Base-by-base conservation (phyloP, 1,284 basidiomycete species). In the Albatrellus sp. region DNA sequence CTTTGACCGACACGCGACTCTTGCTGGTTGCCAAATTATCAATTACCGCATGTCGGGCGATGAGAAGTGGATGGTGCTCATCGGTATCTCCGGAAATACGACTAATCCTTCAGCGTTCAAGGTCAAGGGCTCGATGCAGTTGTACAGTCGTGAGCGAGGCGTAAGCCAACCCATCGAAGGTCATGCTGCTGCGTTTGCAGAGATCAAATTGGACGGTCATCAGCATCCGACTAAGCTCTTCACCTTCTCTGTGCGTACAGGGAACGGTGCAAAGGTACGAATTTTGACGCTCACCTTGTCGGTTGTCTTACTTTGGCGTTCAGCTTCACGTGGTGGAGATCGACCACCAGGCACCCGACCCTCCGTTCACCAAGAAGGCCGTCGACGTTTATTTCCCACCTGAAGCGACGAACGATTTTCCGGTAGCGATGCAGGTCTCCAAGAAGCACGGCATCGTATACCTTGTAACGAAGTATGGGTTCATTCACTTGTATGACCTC, bases 301-400 rank as follows among this genome's bases (percentile, higher is more conserved):
- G 34, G 54, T 24, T 30, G 50, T 37, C 43, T 45, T 43, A 48
- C 44, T 51, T 43, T 34, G 28, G 20, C 35, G 49, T 19, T 30
- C 28, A 96, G 92, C 82, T 99, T 40, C 96, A 99, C 68, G 79
- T 99, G 43, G 94, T 98, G 51, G 93, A 99, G 66, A 96, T 99
- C 57, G 96, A 98, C 63, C 94, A 98, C 66, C 77, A 86, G 52
- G 81, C 89, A 17, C 83, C 90, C n/a, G 90, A 97, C 60, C 86
- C 93, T n/a, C 81, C 84, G 5, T 99, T 97, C 71, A 74, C 79
- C 37, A 99, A 99, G 75, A 98, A 98, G 67, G 90, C 91, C 12
- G 93, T 98, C 52, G 96, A 99, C 56, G 94, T 99, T 43, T 99
- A 97, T 70, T 99, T 98, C 79, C 96, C 96, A 45, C 84, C 92